A percentile compares a stretch with the other conserved stretches of the same genome.
phyloP scores from a whole-genome alignment of 352 stramenopile species.

The Globisporangium splendens region DNA sequence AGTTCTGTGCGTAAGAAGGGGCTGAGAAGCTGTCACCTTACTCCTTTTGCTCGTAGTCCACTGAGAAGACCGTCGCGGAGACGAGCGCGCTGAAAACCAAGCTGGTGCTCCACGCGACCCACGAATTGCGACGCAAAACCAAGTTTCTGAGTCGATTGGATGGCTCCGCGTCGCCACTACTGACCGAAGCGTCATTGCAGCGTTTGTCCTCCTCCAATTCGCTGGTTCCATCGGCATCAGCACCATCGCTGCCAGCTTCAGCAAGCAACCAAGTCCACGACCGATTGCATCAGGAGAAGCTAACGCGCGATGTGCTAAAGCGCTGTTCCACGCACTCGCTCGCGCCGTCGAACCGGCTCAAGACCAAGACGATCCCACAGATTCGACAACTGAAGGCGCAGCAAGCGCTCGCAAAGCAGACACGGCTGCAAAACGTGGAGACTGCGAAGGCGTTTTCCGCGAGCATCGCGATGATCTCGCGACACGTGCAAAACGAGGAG shows the following conservation, averaged over 20 bases:
- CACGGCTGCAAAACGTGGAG: constrained; percentile 35
- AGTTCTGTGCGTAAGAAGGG: too few species aligned
- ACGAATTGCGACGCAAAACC: constrained; percentile 26
- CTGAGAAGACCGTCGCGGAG: constrained; percentile 17
- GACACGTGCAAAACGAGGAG: constrained; percentile 69
- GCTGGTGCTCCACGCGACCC: constrained; percentile 29
- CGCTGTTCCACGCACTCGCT: constrained; percentile 25
- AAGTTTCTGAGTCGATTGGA: constrained; percentile 25
- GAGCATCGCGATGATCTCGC: constrained; percentile 75
- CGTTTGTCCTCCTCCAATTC: constrained; percentile 2
- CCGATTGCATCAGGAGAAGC: constrained; percentile 31
- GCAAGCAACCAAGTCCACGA: constrained; percentile 15
- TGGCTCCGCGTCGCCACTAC: too few species aligned
- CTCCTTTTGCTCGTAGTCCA: not conserved
- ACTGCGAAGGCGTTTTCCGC: constrained; percentile 56
- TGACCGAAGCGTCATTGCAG: not conserved
- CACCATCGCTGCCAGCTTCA: too few species aligned
- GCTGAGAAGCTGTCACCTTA: too few species aligned
- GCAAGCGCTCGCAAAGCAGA: constrained; percentile 23
- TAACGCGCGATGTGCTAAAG: constrained; percentile 27
- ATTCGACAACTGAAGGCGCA: constrained; percentile 31
- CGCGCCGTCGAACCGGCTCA: constrained; percentile 29
- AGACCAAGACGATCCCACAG: constrained; percentile 18
- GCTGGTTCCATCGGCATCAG: not conserved
- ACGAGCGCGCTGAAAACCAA: constrained; percentile 23